A percentile compares a stretch with the other conserved stretches of the same genome.
phyloP scores from a whole-genome alignment of 148 eudicot genomes.

The Diospyros lotus region DNA sequence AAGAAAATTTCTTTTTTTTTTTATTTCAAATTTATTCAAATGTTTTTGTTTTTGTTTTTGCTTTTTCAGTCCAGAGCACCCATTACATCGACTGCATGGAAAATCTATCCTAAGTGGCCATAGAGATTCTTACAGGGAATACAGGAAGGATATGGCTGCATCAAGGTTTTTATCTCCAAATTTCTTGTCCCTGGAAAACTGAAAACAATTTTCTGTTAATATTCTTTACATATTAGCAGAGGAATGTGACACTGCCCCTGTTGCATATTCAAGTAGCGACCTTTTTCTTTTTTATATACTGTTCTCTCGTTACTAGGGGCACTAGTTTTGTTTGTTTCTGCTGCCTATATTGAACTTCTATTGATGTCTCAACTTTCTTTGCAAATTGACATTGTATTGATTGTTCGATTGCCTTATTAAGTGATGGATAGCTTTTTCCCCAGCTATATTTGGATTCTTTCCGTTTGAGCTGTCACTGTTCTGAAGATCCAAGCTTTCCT shows the following conservation, averaged over 20 bases:
- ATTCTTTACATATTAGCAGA: not conserved
- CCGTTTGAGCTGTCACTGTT: too few species aligned
- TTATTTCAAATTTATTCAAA: not conserved
- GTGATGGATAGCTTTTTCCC: too few species aligned
- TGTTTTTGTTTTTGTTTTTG: not conserved
- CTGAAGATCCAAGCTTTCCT: too few species aligned
- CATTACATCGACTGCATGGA: constrained; percentile 28
- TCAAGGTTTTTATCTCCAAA: constrained; percentile 26
- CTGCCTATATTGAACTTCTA: too few species aligned
- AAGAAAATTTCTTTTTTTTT: not conserved
- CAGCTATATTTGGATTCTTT: too few species aligned
- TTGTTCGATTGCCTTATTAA: too few species aligned
- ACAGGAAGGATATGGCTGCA: constrained; percentile 16
- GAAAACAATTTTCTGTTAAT: not conserved
- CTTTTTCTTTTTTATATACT: not conserved
- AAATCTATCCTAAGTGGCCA: constrained; percentile 32
- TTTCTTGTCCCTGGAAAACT: not conserved
- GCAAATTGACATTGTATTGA: too few species aligned
- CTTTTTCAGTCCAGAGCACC: constrained; percentile 34
- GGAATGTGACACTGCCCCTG: not conserved
- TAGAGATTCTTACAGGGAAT: constrained; percentile 23
- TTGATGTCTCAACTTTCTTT: too few species aligned
- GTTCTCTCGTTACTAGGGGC: too few species aligned
- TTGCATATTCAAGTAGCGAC: not conserved
- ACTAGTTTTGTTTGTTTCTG: too few species aligned